Percentiles rank a stretch among this genome's conserved stretches.
Evolutionary conservation across 2,329 filamentous ascomycete genomes (phyloP).

Genomic region (Trichoderma arundinaceum): DNA sequence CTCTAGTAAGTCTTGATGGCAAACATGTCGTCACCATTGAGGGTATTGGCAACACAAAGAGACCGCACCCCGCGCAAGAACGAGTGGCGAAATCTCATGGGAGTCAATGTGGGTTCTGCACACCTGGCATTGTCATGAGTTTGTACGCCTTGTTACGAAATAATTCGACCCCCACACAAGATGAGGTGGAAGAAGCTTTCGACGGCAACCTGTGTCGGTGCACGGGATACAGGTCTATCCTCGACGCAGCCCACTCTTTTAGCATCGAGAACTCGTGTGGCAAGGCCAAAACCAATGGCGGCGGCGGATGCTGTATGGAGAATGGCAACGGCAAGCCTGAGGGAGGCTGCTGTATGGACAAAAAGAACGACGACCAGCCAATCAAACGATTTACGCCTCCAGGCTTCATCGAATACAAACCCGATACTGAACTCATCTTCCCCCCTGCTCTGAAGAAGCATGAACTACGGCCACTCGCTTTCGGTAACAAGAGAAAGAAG

Average conservation of each 20-base stretch:
- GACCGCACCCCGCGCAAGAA: slow-evolving; percentile 88
- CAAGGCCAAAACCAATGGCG: slow-evolving; percentile 53
- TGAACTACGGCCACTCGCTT: slow-evolving; percentile 78
- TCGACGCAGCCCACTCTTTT: slow-evolving; percentile 93
- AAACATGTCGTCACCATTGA: slow-evolving; percentile 99
- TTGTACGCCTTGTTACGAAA: slow-evolving; percentile 92
- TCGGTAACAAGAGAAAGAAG: slow-evolving; percentile 92
- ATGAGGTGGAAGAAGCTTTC: slow-evolving; percentile 93
- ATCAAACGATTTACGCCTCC: slow-evolving; percentile 80
- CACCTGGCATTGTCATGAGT: slow-evolving; percentile 97
- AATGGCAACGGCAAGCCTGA: slow-evolving; percentile 52
- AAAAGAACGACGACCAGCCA: slow-evolving; percentile 55
- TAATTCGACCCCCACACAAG: slow-evolving; percentile 74
- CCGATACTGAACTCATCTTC: slow-evolving; percentile 94
- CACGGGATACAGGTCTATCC: slow-evolving; percentile 91
- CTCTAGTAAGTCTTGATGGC: slow-evolving; percentile 89
- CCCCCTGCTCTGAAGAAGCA: slow-evolving; percentile 84
- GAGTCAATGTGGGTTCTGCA: slow-evolving; percentile 93
- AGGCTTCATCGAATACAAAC: slow-evolving; percentile 91
- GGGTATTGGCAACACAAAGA: slow-evolving; percentile 87
- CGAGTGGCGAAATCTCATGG: slow-evolving; percentile 89
- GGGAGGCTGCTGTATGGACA: slow-evolving; percentile 72
- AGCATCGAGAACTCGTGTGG: slow-evolving; percentile 61
- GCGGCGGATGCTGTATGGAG: slow-evolving; percentile 74
- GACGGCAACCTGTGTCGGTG: slow-evolving; percentile 96